Conservation (phyloP, 1,139 yeast genomes). For the Candida dubliniensis region DNA sequence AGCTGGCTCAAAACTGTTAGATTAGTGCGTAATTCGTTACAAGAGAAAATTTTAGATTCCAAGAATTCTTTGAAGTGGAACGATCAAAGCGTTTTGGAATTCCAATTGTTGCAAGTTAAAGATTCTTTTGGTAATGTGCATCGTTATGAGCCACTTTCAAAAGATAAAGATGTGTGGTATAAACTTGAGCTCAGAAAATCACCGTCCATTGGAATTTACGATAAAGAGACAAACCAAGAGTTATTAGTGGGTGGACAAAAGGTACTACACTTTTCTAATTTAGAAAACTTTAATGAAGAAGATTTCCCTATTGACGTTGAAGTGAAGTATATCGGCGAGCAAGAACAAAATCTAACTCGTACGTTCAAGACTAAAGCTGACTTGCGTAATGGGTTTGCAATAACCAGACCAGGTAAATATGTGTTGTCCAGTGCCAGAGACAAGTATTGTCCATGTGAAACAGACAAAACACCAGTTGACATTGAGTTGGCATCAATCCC, state of each 20-base stretch:
- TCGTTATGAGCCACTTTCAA: conserved; percentile 51
- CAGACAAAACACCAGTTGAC: conserved; percentile 21
- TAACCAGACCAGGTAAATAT: conserved; percentile 65
- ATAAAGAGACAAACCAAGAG: conserved; percentile 36
- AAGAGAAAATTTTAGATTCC: conserved; percentile 33
- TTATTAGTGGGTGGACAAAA: conserved; percentile 44
- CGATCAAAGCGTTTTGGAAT: conserved; percentile 58
- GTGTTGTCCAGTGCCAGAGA: conserved; percentile 53
- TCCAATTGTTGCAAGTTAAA: conserved; percentile 62
- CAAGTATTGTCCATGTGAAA: conserved; percentile 63
- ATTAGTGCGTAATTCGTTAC: conserved; percentile 35
- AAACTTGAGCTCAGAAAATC: conserved; percentile 64
- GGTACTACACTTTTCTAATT: conserved; percentile 26
- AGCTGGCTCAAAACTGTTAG: conserved; percentile 25
- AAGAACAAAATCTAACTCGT: conserved; percentile 25
- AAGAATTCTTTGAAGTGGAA: conserved; percentile 29
- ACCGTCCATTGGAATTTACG: conserved; percentile 47
- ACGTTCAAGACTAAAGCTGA: conserved; percentile 35
- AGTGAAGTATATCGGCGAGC: conserved; percentile 21
- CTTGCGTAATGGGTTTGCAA: conserved; percentile 33
- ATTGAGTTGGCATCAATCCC: conserved; percentile 45
- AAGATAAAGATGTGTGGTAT: conserved; percentile 48
- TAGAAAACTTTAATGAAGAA: conserved; percentile 21
- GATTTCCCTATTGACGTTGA: conserved; percentile 52
- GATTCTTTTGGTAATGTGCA: conserved; percentile 77